Conservation (phyloP, 176 grass and related monocot species). For the Eragrostis nindensis region DNA sequence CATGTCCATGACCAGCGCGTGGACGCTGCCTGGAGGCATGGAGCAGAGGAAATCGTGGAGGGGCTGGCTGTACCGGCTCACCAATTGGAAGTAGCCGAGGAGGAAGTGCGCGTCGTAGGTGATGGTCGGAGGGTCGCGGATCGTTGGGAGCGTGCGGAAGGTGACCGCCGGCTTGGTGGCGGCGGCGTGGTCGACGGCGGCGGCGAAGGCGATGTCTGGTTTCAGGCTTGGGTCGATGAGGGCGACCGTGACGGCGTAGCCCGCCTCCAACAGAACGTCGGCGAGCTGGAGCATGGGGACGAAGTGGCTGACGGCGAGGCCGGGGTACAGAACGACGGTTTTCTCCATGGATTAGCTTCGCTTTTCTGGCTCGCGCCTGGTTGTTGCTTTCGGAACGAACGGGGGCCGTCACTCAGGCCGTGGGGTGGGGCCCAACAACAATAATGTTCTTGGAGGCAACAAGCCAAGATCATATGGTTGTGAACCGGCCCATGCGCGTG, state of each 20-base stretch:
- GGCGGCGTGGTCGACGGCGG: too few species aligned
- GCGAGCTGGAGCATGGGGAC: conserved; percentile 56
- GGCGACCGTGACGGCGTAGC: conserved; percentile 14
- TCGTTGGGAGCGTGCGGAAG: conserved; percentile 18
- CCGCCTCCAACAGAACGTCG: conserved; percentile 18
- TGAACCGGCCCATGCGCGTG: too few species aligned
- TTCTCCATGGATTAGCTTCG: conserved; percentile 18
- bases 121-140: neutral
- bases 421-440: too few species aligned
- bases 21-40: neutral
- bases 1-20: conserved; percentile 42
- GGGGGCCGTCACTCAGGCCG: too few species aligned
- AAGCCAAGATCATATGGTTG: too few species aligned
- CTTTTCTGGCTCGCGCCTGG: neutral
- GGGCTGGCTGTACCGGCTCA: conserved; percentile 22
- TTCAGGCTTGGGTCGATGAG: neutral
- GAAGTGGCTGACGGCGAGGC: conserved; percentile 45
- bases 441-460: too few species aligned
- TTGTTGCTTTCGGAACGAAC: too few species aligned
- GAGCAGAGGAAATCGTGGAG: conserved; percentile 48
- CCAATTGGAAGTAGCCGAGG: neutral
- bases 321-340: conserved; percentile 47
- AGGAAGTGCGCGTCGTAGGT: neutral
- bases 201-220: neutral
- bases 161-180: too few species aligned